Conservation (phyloP, 1,139 yeast species). For the Geotrichum carabidarum region DNA sequence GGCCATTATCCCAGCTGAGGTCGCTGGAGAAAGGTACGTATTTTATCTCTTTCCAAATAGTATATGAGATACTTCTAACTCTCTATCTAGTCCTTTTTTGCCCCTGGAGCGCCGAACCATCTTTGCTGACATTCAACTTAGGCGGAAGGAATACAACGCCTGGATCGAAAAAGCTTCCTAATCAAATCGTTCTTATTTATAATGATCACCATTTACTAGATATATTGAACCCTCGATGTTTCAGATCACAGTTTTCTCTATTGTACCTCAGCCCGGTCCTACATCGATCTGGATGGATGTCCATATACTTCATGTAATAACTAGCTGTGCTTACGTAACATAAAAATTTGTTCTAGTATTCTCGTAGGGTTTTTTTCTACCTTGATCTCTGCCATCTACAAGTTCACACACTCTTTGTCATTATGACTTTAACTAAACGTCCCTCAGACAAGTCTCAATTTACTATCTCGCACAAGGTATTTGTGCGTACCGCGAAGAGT, state of each 20-base stretch:
- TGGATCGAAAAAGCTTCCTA: conserved; percentile 25
- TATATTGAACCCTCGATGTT: neutral
- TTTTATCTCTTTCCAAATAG: neutral
- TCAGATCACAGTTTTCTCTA: neutral
- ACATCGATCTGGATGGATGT: no score
- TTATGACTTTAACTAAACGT: conserved; percentile 23
- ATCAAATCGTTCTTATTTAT: neutral
- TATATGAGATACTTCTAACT: neutral
- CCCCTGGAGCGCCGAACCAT: conserved; percentile 35
- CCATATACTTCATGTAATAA: no score
- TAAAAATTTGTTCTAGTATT: neutral
- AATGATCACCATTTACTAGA: neutral
- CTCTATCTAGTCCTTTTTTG: conserved; percentile 26
- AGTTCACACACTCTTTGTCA: neutral
- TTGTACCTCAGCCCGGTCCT: neutral
- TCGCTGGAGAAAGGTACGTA: conserved; percentile 28
- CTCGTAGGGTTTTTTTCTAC: neutral
- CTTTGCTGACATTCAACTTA: conserved; percentile 32
- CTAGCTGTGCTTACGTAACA: no score
- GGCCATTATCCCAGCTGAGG: conserved; percentile 29
- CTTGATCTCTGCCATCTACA: neutral
- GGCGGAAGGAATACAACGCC: conserved; percentile 30
- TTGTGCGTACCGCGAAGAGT: conserved; percentile 73
- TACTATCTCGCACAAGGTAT: conserved; percentile 66
- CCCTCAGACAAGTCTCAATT: conserved; percentile 20